These are phyloP conservation scores for Alternaria sp. DNA, from an alignment of 2,329 filamentous ascomycete species.

Conservation along the genomic window DNA sequence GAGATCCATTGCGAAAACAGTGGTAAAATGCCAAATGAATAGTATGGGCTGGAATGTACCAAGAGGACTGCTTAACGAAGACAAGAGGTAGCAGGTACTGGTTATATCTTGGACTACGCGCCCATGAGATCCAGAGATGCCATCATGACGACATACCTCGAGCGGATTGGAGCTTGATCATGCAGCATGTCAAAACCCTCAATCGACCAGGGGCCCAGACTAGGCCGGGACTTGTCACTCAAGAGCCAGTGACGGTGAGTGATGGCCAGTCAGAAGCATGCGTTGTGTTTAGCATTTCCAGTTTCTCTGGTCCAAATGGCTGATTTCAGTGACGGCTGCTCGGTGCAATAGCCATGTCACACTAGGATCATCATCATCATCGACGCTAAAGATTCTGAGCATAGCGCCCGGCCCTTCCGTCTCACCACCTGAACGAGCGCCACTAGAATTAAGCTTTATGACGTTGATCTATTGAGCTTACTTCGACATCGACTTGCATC, in stretches of 20 bases:
- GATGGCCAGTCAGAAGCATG: not conserved
- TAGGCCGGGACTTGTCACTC: not conserved
- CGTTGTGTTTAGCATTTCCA: not conserved
- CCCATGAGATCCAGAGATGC: not conserved
- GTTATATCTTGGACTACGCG: not conserved
- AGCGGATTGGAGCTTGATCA: not conserved
- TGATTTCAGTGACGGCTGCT: not conserved
- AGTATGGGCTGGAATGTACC: not conserved
- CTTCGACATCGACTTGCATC: conserved; percentile 9
- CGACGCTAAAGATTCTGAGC: not conserved
- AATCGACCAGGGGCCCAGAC: not conserved
- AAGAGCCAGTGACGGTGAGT: not conserved
- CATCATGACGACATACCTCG: conserved; percentile 8
- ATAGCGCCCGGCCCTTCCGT: conserved; percentile 7
- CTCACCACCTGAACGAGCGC: not conserved
- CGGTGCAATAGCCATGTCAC: not conserved
- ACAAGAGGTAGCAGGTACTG: not conserved
- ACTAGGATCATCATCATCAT: not conserved
- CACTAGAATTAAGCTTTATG: conserved; percentile 12
- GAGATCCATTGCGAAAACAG: conserved; percentile 9
- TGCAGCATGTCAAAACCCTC: not conserved
- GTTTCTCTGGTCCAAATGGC: not conserved
- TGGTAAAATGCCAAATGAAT: not conserved
- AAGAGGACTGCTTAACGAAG: not conserved
- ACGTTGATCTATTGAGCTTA: conserved; percentile 14